phyloP scores from a whole-genome alignment of 495 filamentous ascomycete species.

The Talaromyces thailandensis region DNA sequence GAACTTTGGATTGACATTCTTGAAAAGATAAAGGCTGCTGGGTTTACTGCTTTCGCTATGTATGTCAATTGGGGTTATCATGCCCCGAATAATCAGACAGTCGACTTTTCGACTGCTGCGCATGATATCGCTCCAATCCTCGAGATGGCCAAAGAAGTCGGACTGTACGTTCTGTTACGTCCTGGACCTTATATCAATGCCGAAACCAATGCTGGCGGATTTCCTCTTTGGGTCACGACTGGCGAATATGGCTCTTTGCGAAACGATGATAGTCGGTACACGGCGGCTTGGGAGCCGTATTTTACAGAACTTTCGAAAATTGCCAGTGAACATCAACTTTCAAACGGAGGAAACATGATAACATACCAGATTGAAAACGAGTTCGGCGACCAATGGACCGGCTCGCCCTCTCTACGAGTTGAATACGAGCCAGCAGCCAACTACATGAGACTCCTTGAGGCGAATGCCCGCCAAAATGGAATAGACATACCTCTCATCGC shows the following conservation, averaged over 20 bases:
- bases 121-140: not conserved
- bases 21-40: slow-evolving; percentile 55
- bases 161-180: not conserved
- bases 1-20: slow-evolving; percentile 19
- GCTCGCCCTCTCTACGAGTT: not conserved
- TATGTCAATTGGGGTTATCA: slow-evolving; percentile 53
- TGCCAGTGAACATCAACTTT: not conserved
- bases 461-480: not conserved
- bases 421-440: not conserved
- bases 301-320: not conserved
- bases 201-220: slow-evolving; percentile 46
- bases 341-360: not conserved
- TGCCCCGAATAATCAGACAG: slow-evolving; percentile 31
- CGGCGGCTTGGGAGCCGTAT: slow-evolving; percentile 6
- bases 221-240: slow-evolving; percentile 52
- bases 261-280: slow-evolving; percentile 49
- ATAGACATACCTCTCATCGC: not conserved
- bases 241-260: slow-evolving; percentile 50
- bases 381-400: not conserved
- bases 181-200: not conserved
- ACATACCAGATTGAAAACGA: not conserved
- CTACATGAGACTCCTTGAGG: not conserved
- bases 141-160: not conserved
- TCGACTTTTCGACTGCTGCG: not conserved
- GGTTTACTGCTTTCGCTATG: slow-evolving; percentile 45